Conservation (phyloP, 148 eudicot genomes). For the Vaccinium vitisidaea region DNA sequence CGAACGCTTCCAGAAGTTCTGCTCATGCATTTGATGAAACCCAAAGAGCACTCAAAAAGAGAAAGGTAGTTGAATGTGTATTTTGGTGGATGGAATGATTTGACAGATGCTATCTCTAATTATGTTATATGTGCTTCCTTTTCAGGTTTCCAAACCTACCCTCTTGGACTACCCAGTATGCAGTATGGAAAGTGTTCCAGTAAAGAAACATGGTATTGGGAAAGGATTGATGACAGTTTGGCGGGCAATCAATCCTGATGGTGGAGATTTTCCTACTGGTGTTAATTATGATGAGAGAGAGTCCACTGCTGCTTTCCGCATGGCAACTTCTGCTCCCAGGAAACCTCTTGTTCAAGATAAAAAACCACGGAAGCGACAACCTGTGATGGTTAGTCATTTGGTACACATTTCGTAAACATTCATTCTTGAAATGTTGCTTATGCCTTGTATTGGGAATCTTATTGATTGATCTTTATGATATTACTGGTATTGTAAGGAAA, state of each 20-base stretch:
- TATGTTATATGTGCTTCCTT: constrained; percentile 15
- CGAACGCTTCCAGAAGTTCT: constrained; percentile 30
- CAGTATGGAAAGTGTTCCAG: constrained; percentile 30
- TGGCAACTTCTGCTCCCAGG: constrained; percentile 15
- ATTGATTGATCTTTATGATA: background rate
- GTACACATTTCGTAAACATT: background rate
- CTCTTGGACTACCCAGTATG: constrained; percentile 25
- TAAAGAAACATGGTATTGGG: constrained; percentile 73
- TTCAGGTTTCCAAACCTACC: constrained; percentile 41
- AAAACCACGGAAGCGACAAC: constrained; percentile 45
- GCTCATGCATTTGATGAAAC: constrained; percentile 40
- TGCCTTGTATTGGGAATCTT: background rate
- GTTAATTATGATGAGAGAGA: constrained; percentile 20
- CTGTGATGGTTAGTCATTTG: constrained; percentile 52
- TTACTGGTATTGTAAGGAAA: background rate
- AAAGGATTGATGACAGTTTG: constrained; percentile 80
- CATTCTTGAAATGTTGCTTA: background rate
- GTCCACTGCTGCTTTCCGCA: constrained; percentile 9
- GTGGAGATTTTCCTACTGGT: constrained; percentile 39
- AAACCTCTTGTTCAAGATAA: constrained; percentile 30
- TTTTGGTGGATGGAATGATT: constrained; percentile 6
- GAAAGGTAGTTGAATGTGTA: constrained; percentile 50
- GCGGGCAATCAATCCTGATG: constrained; percentile 41
- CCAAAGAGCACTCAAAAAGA: constrained; percentile 42
- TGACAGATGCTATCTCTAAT: background rate